Evolutionary conservation across 139 green algal genomes (phyloP).

Genomic region (Raphidocelis subcapitata): DNA sequence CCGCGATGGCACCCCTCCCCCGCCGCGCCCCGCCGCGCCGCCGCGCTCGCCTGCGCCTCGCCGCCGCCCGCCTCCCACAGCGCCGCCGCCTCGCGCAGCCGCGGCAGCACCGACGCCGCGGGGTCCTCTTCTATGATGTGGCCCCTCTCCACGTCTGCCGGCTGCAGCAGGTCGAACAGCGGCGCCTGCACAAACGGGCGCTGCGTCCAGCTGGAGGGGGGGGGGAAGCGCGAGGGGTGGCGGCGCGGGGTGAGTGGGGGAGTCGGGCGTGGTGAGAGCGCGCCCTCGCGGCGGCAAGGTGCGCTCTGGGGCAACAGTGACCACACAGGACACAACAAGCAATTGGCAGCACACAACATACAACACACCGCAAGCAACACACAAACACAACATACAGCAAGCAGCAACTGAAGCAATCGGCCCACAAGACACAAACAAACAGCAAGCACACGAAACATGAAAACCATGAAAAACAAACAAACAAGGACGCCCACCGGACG

Average conservation of each 20-base stretch:
- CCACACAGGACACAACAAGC: no score
- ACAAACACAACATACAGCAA: neutral
- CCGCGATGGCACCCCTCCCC: neutral
- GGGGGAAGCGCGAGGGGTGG: neutral
- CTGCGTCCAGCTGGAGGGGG: conserved; percentile 67
- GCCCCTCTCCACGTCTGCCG: conserved; percentile 12
- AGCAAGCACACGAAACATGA: no score
- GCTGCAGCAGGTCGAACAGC: conserved; percentile 55
- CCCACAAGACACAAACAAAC: no score
- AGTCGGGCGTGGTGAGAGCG: no score
- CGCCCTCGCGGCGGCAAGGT: no score
- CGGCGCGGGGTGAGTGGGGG: no score
- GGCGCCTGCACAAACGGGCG: conserved; percentile 88
- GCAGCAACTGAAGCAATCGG: no score
- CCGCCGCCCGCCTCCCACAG: conserved; percentile 49
- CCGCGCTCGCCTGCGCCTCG: conserved; percentile 25
- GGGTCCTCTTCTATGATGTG: conserved; percentile 1
- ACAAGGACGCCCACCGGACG: conserved; percentile 37
- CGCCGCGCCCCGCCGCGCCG: neutral
- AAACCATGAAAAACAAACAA: neutral
- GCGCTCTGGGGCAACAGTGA: no score
- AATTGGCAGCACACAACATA: no score
- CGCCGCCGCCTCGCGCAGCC: conserved; percentile 13
- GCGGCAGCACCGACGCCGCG: conserved; percentile 8
- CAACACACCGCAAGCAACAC: no score